Base-by-base conservation (phyloP, 2,329 filamentous ascomycete species). In the Monosporascus sp. region DNA sequence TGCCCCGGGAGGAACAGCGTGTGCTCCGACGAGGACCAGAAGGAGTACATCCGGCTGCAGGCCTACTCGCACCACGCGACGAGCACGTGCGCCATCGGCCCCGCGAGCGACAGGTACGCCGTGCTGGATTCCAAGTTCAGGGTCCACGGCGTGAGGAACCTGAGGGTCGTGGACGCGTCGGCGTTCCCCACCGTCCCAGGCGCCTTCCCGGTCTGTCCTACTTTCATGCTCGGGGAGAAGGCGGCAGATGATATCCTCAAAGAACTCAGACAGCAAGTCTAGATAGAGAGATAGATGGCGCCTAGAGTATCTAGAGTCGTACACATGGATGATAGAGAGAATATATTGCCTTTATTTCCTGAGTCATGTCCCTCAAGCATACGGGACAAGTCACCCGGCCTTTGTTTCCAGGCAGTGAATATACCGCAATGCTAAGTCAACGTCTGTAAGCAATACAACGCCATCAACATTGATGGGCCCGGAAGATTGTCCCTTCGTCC, bases 161-260 rank as follows among this genome's bases (percentile, higher is more conserved):
- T 85, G 46, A 72, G 82, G 37, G 81, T 83, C 8, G 81, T 85
- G 5, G 81, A 85, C 68, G 81, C 79, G 5, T 77, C 73, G 38
- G 72, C 75, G 2, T 84, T 79, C 56, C 78, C 80, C 0, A 72
- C 70, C 48, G 78, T 66, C 7, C 68, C 68, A 1, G 81, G 80
- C n/a, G 63, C 63, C 22, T 48, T 76, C 72, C 35, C 82, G 45
- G 71, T 73, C 1, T 62, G 78, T 5, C 73, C 79, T 2, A 77
- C 75, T 1, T 81, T 79, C 60, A 80, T 84, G 72, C 68, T 82
- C 17, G 73, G 73, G n/a, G 81, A 84, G 70, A 85, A 84, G 70
- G 81, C 81, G 3, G 77, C 79, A 5, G 81, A 81, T 65, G 76
- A 75, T 20, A 83, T 84, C 24, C 50, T 66, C 16, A 53, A 47